Base-by-base conservation (phyloP, 2,329 filamentous ascomycete genomes). In the Anthostomella pinea region DNA sequence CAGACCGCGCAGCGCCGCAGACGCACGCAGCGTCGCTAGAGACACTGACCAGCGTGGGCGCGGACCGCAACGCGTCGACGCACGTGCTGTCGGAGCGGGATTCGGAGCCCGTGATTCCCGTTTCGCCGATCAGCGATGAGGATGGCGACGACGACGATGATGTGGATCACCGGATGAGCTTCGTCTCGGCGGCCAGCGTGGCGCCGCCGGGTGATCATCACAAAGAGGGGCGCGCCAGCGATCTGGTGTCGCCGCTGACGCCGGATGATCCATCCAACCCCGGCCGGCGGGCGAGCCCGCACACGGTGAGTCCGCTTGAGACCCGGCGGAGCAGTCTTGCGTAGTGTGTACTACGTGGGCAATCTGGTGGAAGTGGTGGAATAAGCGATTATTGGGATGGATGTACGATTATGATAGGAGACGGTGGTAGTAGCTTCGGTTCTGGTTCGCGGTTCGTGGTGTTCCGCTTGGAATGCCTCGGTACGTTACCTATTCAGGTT, bases 221-320 rank as follows among this genome's bases (percentile, higher is more conserved):
- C 9, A 13, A 16, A 8, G 34, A 20, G 5, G 33, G 38, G 3
- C 16, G 13, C n/a, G n/a, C n/a, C n/a, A 35, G 36, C 11, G 33
- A 30, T 6, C 4, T 48, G n/a, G 51, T 54, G 9, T 53, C 51
- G 31, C 51, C 51, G 9, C 20, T 55, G 4, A 46, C 41, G n/a
- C 35, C 32, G 3, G 25, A 34, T 14, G 35, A 39, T 8, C 27
- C n/a, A 14, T 14, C 13, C 9, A 28, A 16, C 8, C n/a, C n/a
- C 5, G 39, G 40, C 8, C 38, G 26, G 9, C n/a, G 21, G 9
- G 34, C 36, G 16, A 49, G 37, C 13, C 43, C 35, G 18, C 27
- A 31, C 29, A 43, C 44, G 24, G 45, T 55, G 11, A 56, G 50
- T 27, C 47, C 54, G 24, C 33, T 49, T 10, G 43, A 48, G 26